These are phyloP conservation scores for Kwoniella botswanensis DNA, from an alignment of 768 basidiomycete genomes.

Conservation along the genomic window DNA sequence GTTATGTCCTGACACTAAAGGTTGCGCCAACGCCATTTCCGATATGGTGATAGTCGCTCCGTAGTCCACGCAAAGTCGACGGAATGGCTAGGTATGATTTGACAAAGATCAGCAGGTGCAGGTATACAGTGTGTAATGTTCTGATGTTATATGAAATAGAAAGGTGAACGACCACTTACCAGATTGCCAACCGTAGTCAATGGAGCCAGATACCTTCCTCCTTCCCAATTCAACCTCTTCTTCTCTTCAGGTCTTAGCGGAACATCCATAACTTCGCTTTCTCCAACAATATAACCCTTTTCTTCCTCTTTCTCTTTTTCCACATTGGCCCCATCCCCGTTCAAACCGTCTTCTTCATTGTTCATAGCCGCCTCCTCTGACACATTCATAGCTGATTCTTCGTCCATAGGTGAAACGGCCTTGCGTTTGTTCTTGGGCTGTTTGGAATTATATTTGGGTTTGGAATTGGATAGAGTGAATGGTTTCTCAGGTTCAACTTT, in stretches of 20 bases:
- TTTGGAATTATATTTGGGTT: constrained; percentile 5
- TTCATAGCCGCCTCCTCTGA: constrained; percentile 1
- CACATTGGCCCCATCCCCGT: constrained; percentile 8
- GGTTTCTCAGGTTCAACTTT: constrained; percentile 43
- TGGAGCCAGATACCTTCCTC: constrained; percentile 82
- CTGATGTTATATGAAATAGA: not conserved
- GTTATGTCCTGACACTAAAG: constrained; percentile 83
- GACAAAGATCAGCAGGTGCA: not conserved
- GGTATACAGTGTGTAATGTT: not conserved
- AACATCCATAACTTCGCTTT: constrained; percentile 63
- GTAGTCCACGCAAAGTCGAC: constrained; percentile 79
- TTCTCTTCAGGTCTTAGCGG: constrained; percentile 78
- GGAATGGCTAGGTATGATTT: constrained; percentile 73
- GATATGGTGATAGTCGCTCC: constrained; percentile 96
- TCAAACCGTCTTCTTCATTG: constrained; percentile 19
- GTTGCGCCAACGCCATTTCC: constrained; percentile 94
- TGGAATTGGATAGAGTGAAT: constrained; percentile 32
- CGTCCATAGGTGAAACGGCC: constrained; percentile 22
- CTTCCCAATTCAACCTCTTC: constrained; percentile 80
- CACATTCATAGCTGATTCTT: constrained; percentile 41
- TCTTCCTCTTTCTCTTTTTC: constrained; percentile 26
- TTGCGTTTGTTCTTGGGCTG: constrained; percentile 19
- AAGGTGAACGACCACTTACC: constrained; percentile 61
- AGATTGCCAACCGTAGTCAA: constrained; percentile 95
- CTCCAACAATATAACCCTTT: constrained; percentile 36